Conservation (phyloP, 306 rosid species). For the Vigna nakashimae region DNA sequence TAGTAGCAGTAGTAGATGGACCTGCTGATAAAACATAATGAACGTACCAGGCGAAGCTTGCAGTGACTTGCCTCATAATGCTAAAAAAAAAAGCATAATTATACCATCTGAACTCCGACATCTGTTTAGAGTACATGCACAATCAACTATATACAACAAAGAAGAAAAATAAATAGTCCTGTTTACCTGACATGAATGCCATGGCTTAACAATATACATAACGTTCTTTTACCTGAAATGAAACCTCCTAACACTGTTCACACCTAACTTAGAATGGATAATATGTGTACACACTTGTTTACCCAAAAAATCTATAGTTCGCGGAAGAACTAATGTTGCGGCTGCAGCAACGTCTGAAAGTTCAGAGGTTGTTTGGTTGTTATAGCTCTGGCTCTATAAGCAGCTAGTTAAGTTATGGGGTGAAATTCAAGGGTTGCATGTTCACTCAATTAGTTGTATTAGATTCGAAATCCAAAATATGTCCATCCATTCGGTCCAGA, state of each 20-base stretch:
- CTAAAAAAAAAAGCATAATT: not conserved
- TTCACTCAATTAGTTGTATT: constrained; percentile 41
- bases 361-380: not conserved
- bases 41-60: not conserved
- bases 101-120: not conserved
- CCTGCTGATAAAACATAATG: not conserved
- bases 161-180: constrained; percentile 23
- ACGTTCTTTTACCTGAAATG: constrained; percentile 7
- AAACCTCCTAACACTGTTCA: constrained; percentile 39
- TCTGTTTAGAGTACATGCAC: constrained; percentile 27
- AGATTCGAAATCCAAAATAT: constrained; percentile 43
- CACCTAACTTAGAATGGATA: constrained; percentile 8
- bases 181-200: constrained; percentile 32
- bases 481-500: constrained; percentile 40
- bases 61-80: not conserved
- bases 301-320: constrained; percentile 1
- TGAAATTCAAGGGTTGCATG: constrained; percentile 34
- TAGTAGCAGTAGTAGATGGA: not conserved
- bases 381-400: not conserved
- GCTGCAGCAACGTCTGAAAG: constrained; percentile 31
- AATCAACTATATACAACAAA: constrained; percentile 43
- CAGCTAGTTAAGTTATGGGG: constrained; percentile 4
- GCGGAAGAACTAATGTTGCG: not conserved
- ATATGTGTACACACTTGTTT: constrained; percentile 31
- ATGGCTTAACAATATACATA: not conserved